Percentiles rank a stretch among this genome's conserved stretches.
Conservation (phyloP, 179 eudicot genomes). For the Carnegiea gigantea region DNA sequence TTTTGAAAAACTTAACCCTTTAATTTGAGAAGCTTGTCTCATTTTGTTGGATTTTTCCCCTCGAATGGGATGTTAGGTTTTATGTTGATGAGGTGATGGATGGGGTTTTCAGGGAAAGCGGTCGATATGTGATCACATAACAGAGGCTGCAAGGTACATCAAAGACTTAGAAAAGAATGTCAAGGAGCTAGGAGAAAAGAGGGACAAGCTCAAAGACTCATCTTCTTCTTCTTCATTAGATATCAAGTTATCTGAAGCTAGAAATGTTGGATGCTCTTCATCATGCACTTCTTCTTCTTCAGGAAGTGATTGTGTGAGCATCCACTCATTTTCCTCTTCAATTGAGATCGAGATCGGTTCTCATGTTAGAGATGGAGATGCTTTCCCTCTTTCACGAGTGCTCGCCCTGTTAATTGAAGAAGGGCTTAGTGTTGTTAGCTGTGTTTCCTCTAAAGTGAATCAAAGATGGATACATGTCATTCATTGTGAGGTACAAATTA, state of each 20-base stretch:
- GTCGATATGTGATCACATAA: constrained; percentile 52
- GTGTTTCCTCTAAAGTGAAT: constrained; percentile 38
- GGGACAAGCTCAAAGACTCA: constrained; percentile 41
- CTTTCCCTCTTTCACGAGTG: constrained; percentile 40
- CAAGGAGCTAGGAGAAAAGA: constrained; percentile 31
- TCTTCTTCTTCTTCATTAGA: constrained; percentile 14
- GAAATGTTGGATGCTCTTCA: constrained; percentile 18
- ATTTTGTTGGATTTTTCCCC: background rate
- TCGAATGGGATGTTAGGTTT: background rate
- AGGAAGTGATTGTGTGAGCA: constrained; percentile 25
- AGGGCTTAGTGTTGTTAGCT: constrained; percentile 40
- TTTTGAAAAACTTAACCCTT: background rate
- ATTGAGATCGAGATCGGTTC: constrained; percentile 42
- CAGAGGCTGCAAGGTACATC: constrained; percentile 53
- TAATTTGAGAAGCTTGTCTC: background rate
- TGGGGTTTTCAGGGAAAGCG: constrained; percentile 51
- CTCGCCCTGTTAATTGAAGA: constrained; percentile 31
- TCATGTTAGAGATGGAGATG: constrained; percentile 14
- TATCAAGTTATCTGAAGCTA: background rate
- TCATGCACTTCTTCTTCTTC: background rate
- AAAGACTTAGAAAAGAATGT: constrained; percentile 42
- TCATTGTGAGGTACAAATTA: constrained; percentile 44
- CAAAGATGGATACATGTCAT: constrained; percentile 34
- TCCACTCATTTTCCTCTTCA: constrained; percentile 33
- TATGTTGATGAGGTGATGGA: constrained; percentile 5